These are phyloP conservation scores for Backusella mclennaniae DNA, from an alignment of 192 early-diverging fungal genomes.

Conservation along the genomic window DNA sequence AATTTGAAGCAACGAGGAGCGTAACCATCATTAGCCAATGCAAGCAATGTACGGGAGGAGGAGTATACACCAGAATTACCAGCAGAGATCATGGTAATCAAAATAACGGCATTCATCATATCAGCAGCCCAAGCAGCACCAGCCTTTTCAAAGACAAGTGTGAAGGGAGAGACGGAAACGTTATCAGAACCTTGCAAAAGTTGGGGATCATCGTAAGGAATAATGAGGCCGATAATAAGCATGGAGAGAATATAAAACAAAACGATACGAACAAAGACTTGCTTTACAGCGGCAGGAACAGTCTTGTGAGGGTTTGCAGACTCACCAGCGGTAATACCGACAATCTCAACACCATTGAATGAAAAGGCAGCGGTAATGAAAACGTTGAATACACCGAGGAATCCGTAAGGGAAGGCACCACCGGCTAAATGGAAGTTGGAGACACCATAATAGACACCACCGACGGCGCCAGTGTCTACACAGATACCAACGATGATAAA, in stretches of 20 bases:
- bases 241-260: conserved; percentile 85
- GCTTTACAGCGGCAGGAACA: conserved; percentile 68
- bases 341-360: conserved; percentile 86
- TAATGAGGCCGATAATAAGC: conserved; percentile 82
- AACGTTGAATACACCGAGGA: conserved; percentile 62
- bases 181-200: conserved; percentile 56
- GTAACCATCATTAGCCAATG: conserved; percentile 74
- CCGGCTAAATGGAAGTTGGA: conserved; percentile 60
- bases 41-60: conserved; percentile 76
- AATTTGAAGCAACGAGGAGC: conserved; percentile 65
- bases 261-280: conserved; percentile 81
- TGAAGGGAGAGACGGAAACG: conserved; percentile 65
- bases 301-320: conserved; percentile 80
- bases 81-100: conserved; percentile 69
- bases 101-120: conserved; percentile 71
- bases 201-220: conserved; percentile 62
- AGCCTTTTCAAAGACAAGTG: conserved; percentile 61
- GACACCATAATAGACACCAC: conserved; percentile 58
- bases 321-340: conserved; percentile 90
- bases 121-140: conserved; percentile 63
- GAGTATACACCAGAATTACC: conserved; percentile 89
- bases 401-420: conserved; percentile 59
- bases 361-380: conserved; percentile 80
- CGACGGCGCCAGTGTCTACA: conserved; percentile 64
- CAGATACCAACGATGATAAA: conserved; percentile 83